Conservation (phyloP, 352 stramenopile species). For the Globisporangium megalacanthum region DNA sequence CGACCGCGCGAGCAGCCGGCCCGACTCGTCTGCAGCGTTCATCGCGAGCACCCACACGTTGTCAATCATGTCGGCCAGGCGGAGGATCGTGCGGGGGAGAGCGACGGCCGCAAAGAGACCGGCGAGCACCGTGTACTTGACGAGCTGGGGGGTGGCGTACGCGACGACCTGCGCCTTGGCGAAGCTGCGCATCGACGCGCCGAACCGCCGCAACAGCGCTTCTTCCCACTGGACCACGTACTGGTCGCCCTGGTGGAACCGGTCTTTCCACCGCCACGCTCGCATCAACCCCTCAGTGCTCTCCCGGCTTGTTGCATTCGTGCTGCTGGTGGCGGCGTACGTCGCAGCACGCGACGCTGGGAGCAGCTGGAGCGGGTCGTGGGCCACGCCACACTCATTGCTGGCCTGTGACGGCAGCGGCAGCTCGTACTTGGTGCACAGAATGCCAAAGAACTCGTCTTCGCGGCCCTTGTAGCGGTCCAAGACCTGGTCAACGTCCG, state of each 20-base stretch:
- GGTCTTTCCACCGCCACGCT: conserved; percentile 81
- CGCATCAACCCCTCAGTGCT: conserved; percentile 24
- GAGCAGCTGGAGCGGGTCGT: conserved; percentile 43
- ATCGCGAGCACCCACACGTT: conserved; percentile 83
- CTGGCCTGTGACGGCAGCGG: conserved; percentile 17
- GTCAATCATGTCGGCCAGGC: conserved; percentile 74
- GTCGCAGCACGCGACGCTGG: conserved; percentile 18
- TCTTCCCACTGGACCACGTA: conserved; percentile 82
- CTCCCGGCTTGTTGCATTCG: neutral
- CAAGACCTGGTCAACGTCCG: conserved; percentile 75
- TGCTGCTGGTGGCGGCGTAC: neutral
- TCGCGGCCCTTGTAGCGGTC: conserved; percentile 79
- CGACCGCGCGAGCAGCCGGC: conserved; percentile 69
- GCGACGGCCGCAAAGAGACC: conserved; percentile 69
- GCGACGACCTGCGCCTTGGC: conserved; percentile 55
- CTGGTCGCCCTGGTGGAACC: conserved; percentile 75
- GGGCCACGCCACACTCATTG: conserved; percentile 1
- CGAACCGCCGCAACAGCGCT: conserved; percentile 59
- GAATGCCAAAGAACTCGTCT: conserved; percentile 74
- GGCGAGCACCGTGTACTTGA: conserved; percentile 72
- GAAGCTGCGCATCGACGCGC: conserved; percentile 79
- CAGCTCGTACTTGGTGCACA: conserved; percentile 50
- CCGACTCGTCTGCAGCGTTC: conserved; percentile 63
- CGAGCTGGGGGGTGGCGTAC: conserved; percentile 67
- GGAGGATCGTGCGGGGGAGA: conserved; percentile 65